phyloP scores from a whole-genome alignment of 2,329 filamentous ascomycete species.

The Colletotrichum karsti region DNA sequence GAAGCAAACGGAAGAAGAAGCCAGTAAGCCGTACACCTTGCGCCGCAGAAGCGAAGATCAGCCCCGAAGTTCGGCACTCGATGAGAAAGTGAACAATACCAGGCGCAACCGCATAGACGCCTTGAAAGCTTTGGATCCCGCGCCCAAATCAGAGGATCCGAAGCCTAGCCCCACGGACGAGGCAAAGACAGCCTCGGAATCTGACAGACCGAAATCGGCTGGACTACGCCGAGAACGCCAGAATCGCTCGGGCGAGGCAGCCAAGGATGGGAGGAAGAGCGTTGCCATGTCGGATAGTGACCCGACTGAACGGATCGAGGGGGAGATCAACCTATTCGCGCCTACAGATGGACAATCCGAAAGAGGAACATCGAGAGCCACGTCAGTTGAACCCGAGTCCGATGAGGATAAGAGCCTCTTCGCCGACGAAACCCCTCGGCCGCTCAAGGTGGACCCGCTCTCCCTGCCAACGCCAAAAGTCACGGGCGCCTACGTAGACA shows the following conservation, averaged over 20 bases:
- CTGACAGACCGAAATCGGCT: conserved; percentile 40
- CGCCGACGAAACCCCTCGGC: conserved; percentile 57
- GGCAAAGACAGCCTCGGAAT: conserved; percentile 26
- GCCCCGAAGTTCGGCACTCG: not conserved
- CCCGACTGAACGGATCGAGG: conserved; percentile 64
- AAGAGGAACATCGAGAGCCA: conserved; percentile 59
- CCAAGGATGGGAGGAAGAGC: conserved; percentile 57
- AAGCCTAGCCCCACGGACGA: not conserved
- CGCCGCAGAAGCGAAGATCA: conserved; percentile 4
- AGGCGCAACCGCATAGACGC: not conserved
- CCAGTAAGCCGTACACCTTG: not conserved
- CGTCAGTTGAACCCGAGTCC: conserved; percentile 52
- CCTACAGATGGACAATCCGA: conserved; percentile 64
- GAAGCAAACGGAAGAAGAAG: not conserved
- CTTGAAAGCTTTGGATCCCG: not conserved
- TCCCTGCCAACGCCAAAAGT: conserved; percentile 62
- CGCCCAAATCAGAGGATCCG: not conserved
- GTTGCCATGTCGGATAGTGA: conserved; percentile 57
- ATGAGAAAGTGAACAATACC: not conserved
- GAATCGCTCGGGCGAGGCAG: conserved; percentile 54
- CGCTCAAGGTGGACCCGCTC: conserved; percentile 52
- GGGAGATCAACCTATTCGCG: conserved; percentile 65
- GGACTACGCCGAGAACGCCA: conserved; percentile 51
- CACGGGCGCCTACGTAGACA: conserved; percentile 65
- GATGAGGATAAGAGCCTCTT: conserved; percentile 35